Evolutionary conservation across 2,329 filamentous ascomycete species (phyloP), one percentile per base, ranked within the genome.

Genomic region (Colletotrichum sp.): DNA sequence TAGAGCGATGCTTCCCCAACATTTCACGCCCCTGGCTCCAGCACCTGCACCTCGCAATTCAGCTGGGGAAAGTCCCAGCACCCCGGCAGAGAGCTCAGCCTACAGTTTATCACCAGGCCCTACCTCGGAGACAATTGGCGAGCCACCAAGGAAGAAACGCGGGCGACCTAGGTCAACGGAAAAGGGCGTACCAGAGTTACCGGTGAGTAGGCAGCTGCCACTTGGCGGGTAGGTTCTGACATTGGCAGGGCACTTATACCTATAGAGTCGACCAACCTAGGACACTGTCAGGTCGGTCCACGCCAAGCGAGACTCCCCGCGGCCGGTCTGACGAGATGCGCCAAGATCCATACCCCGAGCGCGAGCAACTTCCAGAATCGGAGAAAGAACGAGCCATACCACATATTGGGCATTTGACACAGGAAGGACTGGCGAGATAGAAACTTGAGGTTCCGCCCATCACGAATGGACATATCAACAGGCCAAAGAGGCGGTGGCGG

Each of bases 1-100:
- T 8, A 81, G 78, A 21, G 81, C 85, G 15, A 78, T 82, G 15
- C 78, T 83, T 21, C 85, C 85, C 9, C 83, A 83, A 57, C 80
- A 79, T 18, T 79, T 84, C 7, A 82, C 82, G 12, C 84, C 83
- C 13, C 81, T 82, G 26, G 80, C 82, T 5, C 57, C 76, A 12
- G 67, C 65, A 44, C 72, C 78, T 24, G 59, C 62, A 21, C 69
- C 73, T 12, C 70, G 55, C 32, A 28, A 59, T 16, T 21, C 52
- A 18, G 49, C 57, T 8, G 62, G 63, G 21, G 73, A 76, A 44
- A 76, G 59, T 57, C 73, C 73, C 7, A 44, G 69, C 24, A 76
- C 73, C 8, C 73, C 73, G 21, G 73, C 57, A 36, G 70, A 73
- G 39, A 28, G 57, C 57, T 63, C 57, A 21, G 44, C 26, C 13